These are phyloP conservation scores for Tolypocladium capitatum DNA, from an alignment of 2,329 filamentous ascomycete genomes.

Conservation along the genomic window DNA sequence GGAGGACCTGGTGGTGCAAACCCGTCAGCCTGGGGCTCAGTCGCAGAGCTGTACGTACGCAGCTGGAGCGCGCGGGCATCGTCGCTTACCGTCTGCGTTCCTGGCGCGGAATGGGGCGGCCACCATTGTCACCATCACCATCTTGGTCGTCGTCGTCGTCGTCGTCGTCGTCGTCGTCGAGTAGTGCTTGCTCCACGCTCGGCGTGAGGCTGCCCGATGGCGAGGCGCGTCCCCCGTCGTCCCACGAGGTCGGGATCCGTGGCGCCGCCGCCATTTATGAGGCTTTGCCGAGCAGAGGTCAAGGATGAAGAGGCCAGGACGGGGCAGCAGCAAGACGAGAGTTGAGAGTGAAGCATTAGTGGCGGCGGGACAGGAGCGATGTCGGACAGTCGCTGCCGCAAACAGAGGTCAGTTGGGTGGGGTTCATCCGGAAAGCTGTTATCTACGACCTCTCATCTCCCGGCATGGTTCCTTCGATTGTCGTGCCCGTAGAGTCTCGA, in stretches of 20 bases:
- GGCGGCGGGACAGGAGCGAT: not conserved
- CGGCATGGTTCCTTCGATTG: not conserved
- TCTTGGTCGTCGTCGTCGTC: slow-evolving; percentile 16
- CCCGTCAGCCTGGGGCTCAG: not conserved
- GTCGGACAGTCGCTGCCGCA: not conserved
- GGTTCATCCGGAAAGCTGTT: not conserved
- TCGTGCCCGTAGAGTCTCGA: not conserved
- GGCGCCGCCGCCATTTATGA: slow-evolving; percentile 14
- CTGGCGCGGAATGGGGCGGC: slow-evolving; percentile 10
- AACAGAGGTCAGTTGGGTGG: not conserved
- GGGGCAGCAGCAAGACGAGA: too few species aligned
- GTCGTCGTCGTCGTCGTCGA: slow-evolving; percentile 24
- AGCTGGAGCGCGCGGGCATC: not conserved
- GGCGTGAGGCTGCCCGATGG: slow-evolving; percentile 29
- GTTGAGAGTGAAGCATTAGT: not conserved
- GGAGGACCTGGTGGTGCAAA: slow-evolving; percentile 34
- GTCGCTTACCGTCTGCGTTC: slow-evolving; percentile 16
- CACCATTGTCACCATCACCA: not conserved
- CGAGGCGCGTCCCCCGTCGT: slow-evolving; percentile 29
- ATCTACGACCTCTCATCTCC: too few species aligned
- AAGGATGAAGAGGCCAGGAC: not conserved
- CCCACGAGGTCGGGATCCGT: slow-evolving; percentile 30
- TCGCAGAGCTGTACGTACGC: not conserved
- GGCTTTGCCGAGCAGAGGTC: not conserved
- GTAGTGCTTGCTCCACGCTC: slow-evolving; percentile 29